These are phyloP conservation scores for Triangularia verruculosa DNA, from an alignment of 2,329 filamentous ascomycete species.

Conservation along the genomic window DNA sequence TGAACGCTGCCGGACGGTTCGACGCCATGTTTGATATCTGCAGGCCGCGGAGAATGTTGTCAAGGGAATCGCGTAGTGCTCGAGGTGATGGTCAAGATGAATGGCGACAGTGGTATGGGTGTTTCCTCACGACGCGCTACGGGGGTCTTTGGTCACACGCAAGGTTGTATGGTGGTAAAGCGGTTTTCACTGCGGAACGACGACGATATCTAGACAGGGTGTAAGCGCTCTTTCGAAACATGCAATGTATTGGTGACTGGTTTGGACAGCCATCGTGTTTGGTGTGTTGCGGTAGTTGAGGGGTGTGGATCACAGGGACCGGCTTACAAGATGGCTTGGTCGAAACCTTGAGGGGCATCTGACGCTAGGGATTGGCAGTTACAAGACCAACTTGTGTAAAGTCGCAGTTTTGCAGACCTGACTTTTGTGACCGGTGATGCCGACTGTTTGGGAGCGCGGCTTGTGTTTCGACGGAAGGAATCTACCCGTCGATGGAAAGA, in stretches of 20 bases:
- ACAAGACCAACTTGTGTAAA: slow-evolving; percentile 7
- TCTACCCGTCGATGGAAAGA: slow-evolving; percentile 8
- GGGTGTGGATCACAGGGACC: not conserved
- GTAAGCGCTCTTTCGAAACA: not conserved
- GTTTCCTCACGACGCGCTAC: not conserved
- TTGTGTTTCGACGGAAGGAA: slow-evolving; percentile 14
- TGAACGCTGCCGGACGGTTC: slow-evolving; percentile 87
- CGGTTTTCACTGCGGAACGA: not conserved
- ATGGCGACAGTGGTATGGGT: not conserved
- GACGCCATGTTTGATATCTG: slow-evolving; percentile 66
- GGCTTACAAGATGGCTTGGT: not conserved
- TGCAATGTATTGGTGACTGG: not conserved
- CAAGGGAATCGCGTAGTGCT: not conserved
- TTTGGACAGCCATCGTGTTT: not conserved
- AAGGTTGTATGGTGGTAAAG: not conserved
- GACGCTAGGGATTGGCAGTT: not conserved
- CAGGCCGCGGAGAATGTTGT: slow-evolving; percentile 12
- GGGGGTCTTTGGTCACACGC: not conserved
- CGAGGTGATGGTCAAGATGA: not conserved
- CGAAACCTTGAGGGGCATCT: not conserved
- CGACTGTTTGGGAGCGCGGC: not conserved
- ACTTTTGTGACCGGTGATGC: not conserved
- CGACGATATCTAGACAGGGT: not conserved
- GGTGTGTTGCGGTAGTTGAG: not conserved
- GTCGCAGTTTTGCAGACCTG: not conserved